phyloP scores from a whole-genome alignment of 257 asterid genomes.

The Leonotis leonurus region DNA sequence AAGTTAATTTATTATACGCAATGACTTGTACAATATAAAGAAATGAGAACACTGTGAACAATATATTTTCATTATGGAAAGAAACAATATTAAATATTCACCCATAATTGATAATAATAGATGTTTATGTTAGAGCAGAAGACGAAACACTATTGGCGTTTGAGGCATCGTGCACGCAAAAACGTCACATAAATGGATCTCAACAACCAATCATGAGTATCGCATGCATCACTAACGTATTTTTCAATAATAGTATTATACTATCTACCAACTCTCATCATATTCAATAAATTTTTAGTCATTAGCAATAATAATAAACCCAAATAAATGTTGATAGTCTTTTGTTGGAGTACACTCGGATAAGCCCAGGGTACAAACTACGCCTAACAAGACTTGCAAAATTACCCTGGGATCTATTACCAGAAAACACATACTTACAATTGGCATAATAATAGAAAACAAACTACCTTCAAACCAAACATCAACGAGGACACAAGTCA shows the following conservation, averaged over 20 bases:
- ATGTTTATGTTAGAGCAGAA: too few relatives aligned
- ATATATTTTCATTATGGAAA: too few relatives aligned
- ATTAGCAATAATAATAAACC: background rate
- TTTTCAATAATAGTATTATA: too few relatives aligned
- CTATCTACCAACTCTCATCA: too few relatives aligned
- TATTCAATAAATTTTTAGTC: background rate
- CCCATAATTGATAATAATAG: too few relatives aligned
- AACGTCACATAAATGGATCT: background rate
- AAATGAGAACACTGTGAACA: too few relatives aligned
- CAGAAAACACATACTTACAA: constrained; percentile 20
- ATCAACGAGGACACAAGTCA: constrained; percentile 1
- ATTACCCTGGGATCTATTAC: constrained; percentile 14
- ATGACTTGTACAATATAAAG: too few relatives aligned
- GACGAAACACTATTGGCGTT: too few relatives aligned
- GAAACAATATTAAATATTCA: too few relatives aligned
- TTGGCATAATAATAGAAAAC: background rate
- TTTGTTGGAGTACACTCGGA: background rate
- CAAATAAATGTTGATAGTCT: constrained; percentile 2
- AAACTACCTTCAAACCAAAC: background rate
- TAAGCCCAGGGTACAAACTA: constrained; percentile 3
- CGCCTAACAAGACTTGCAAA: constrained; percentile 9
- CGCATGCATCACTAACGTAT: background rate
- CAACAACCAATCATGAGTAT: constrained; percentile 1
- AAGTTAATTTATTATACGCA: too few relatives aligned
- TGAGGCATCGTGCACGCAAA: too few relatives aligned